A percentile compares a stretch with the other conserved stretches of the same genome.
phyloP scores from a whole-genome alignment of 768 basidiomycete species.

The Panaeolus cyanescens region DNA sequence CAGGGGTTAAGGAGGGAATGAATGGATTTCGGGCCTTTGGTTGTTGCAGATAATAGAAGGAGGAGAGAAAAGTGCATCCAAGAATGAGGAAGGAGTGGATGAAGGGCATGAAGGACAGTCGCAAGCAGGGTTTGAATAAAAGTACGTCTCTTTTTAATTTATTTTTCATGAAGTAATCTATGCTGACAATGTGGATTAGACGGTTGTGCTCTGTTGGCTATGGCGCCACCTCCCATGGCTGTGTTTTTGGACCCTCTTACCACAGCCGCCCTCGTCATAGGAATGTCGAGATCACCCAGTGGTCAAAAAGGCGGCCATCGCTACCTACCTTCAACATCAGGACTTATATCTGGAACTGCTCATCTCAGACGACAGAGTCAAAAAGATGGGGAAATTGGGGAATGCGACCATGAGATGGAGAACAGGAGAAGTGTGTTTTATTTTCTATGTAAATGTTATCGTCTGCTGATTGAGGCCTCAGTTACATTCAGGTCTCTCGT shows the following conservation, averaged over 20 bases:
- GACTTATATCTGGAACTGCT: background rate
- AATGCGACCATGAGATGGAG: background rate
- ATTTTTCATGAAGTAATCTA: too few species aligned
- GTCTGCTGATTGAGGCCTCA: background rate
- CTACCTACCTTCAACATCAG: background rate
- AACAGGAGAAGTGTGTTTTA: background rate
- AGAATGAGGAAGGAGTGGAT: background rate
- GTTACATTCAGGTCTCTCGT: background rate
- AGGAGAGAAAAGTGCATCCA: background rate
- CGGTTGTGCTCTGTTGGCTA: too few species aligned
- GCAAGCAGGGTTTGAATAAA: too few species aligned
- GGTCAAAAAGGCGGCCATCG: background rate
- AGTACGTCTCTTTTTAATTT: too few species aligned
- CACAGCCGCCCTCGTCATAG: background rate
- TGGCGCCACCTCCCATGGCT: too few species aligned
- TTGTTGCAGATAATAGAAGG: too few species aligned
- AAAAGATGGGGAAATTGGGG: background rate
- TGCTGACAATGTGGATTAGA: too few species aligned
- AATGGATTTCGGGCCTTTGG: too few species aligned
- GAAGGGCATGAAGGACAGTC: background rate
- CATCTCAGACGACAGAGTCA: background rate
- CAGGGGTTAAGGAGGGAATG: slow-evolving; percentile 1
- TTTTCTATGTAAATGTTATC: background rate
- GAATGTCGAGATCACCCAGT: background rate
- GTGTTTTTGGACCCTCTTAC: too few species aligned